Conservation (phyloP, 2,329 filamentous ascomycete species). For the Penicillium sp. region DNA sequence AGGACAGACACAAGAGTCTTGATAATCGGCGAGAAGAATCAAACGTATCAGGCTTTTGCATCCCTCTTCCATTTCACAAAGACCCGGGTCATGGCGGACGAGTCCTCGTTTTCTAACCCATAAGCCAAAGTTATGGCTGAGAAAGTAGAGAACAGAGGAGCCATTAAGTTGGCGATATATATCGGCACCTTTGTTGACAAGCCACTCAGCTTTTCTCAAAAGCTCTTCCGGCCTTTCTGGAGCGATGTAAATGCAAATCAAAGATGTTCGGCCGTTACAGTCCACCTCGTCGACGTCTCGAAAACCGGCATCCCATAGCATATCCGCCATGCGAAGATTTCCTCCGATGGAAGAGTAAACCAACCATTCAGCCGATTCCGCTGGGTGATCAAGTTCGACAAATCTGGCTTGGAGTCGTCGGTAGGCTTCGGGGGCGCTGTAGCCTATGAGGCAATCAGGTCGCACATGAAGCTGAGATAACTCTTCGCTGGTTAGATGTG, state of each 20-base stretch:
- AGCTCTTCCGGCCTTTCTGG: too few species aligned
- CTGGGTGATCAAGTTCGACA: neutral
- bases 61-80: neutral
- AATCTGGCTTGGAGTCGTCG: neutral
- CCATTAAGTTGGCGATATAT: neutral
- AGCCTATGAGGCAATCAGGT: constrained; percentile 2
- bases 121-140: too few species aligned
- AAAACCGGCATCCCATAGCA: constrained; percentile 13
- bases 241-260: too few species aligned
- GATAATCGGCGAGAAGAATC: constrained; percentile 6
- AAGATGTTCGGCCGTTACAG: constrained; percentile 5
- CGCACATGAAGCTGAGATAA: constrained; percentile 1
- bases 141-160: neutral
- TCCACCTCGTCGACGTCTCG: constrained; percentile 9
- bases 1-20: constrained; percentile 10
- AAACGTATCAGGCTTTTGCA: constrained; percentile 2
- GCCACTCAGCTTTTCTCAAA: constrained; percentile 9
- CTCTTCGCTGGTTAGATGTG: constrained; percentile 2
- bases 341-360: constrained; percentile 9
- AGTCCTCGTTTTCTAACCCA: constrained; percentile 1
- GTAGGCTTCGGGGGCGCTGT: constrained; percentile 8
- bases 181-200: constrained; percentile 12
- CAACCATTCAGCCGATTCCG: constrained; percentile 7
- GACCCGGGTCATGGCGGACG: neutral
- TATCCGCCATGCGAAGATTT: constrained; percentile 12